Base-by-base conservation (phyloP, 2,329 filamentous ascomycete species). In the Laburnicola sp. region DNA sequence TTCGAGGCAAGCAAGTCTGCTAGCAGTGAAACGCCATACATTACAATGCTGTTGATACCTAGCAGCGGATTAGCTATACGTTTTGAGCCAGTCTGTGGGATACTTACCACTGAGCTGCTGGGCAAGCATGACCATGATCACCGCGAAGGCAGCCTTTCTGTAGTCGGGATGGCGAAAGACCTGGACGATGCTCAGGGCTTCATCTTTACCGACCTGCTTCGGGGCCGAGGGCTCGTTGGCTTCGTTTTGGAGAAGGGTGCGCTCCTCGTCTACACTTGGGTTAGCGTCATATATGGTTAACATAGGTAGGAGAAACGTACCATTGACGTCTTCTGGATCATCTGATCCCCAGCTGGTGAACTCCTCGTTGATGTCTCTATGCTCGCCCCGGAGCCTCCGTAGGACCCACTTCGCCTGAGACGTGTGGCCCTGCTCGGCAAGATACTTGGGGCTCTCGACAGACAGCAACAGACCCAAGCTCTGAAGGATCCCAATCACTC, bases 11-110 rank as follows among this genome's bases (percentile, higher is more conserved):
- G 82, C 1, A 97, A 82, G 56, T 86, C 85, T 28, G 88, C 85
- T 10, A 99, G 82, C 1, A 99, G 84, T 0, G 89, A 91, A 4
- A 97, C 94, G 2, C 92, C 96, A 74, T 99, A 99, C 92, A 99
- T 97, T 74, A 97, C 88, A 67, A 97, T 93, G 51, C 88, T 93
- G 81, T 99, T 97, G 76, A 97, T 62, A 57, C 21, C 66, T 65
- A 39, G 8, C 11, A 36, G 3, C 25, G 5, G 28, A 21, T 31
- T 31, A 5, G 40, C 22, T 10, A 21, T 8, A 32, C 30, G 30
- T 32, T 32, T 8, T 8, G 30, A 32, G 7, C 30, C n/a, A 32
- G 30, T 32, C 30, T 32, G 30, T 32, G 30, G 27, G 21, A 2
- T 42, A 52, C 57, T 10, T 60, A 57, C 76, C 93, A 51, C 89